phyloP scores from a whole-genome alignment of 1,139 yeast genomes.

The Debaryomycetaceae sp. region DNA sequence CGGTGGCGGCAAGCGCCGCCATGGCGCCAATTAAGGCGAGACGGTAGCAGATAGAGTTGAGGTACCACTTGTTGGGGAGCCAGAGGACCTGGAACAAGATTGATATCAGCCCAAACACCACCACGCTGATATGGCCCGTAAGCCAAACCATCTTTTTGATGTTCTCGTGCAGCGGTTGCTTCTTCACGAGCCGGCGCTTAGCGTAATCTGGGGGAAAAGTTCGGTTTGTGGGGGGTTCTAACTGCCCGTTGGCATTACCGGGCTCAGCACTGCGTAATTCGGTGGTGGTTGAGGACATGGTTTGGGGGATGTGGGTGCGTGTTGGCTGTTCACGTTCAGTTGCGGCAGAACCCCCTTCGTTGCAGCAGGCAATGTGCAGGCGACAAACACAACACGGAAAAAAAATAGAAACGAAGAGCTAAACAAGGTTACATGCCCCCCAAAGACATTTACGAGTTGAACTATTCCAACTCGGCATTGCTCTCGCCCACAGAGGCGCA shows the following conservation, averaged over 20 bases:
- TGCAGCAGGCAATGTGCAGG: too few species aligned
- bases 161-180: slow-evolving; percentile 32
- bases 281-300: too few species aligned
- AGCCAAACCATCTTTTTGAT: slow-evolving; percentile 54
- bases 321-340: too few species aligned
- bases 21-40: slow-evolving; percentile 54
- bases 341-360: too few species aligned
- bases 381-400: too few species aligned
- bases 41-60: slow-evolving; percentile 47
- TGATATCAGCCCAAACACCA: slow-evolving; percentile 49
- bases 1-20: slow-evolving; percentile 49
- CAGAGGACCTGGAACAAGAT: slow-evolving; percentile 43
- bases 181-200: slow-evolving; percentile 37
- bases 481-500: slow-evolving; percentile 36
- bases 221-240: slow-evolving; percentile 15
- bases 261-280: too few species aligned
- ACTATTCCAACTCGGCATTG: slow-evolving; percentile 25
- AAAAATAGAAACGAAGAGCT: too few species aligned
- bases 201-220: slow-evolving; percentile 22
- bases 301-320: too few species aligned
- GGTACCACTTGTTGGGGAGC: slow-evolving; percentile 39
- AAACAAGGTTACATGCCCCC: too few species aligned
- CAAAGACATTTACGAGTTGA: slow-evolving; percentile 17
- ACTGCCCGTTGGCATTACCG: background rate
- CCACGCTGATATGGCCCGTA: slow-evolving; percentile 51